Conservation (phyloP, 768 basidiomycete species). For the Boletus subparvulus region DNA sequence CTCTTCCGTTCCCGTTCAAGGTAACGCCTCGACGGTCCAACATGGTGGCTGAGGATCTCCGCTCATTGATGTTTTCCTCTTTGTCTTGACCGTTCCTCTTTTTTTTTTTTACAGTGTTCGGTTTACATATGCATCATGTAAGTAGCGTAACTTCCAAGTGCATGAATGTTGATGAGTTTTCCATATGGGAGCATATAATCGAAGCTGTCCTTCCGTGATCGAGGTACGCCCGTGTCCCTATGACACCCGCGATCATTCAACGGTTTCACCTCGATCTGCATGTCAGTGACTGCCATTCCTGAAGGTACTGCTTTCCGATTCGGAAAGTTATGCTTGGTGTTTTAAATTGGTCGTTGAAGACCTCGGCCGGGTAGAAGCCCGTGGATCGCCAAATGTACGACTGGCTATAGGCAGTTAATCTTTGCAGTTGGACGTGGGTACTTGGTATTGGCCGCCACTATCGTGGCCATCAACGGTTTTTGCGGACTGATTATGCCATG, state of each 20-base stretch:
- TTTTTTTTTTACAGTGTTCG: background rate
- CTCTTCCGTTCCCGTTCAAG: conserved; percentile 13
- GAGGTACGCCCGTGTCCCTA: background rate
- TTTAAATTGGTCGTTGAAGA: no score
- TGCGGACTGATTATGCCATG: background rate
- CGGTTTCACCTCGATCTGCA: background rate
- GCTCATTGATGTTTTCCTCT: background rate
- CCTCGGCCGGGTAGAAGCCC: no score
- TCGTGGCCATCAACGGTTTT: background rate
- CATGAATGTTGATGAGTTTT: background rate
- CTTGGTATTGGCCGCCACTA: no score
- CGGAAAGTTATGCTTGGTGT: background rate
- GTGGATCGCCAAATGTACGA: background rate
- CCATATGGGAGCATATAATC: background rate
- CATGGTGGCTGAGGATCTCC: conserved; percentile 3
- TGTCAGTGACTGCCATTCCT: background rate
- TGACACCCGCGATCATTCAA: background rate
- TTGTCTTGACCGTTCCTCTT: background rate
- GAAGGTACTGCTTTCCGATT: background rate
- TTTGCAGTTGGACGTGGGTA: no score
- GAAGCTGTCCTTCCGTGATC: background rate
- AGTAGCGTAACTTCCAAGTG: background rate
- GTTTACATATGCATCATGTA: background rate
- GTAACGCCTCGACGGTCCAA: conserved; percentile 9
- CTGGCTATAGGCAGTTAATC: background rate